phyloP scores from a whole-genome alignment of 2,329 filamentous ascomycete species.

The Colletotrichum cereale region DNA sequence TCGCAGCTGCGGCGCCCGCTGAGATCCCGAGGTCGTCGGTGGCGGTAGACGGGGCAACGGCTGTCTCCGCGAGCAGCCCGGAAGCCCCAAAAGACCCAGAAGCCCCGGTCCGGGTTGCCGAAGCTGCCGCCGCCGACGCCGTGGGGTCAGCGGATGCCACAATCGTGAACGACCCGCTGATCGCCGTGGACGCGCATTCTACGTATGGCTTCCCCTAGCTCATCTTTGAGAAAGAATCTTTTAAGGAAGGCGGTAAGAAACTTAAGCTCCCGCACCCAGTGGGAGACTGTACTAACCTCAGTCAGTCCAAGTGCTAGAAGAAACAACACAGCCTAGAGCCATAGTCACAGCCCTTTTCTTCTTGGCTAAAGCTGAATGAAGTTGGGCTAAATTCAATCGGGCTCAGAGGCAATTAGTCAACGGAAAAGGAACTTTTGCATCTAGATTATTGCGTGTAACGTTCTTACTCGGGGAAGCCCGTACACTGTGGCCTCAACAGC shows the following conservation, averaged over 20 bases:
- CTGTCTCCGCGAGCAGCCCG: background rate
- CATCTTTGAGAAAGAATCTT: background rate
- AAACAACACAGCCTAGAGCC: background rate
- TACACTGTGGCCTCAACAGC: background rate
- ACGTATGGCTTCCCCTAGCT: background rate
- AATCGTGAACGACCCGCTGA: background rate
- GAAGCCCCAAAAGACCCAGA: no score
- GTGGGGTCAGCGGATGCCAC: background rate
- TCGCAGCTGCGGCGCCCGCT: background rate
- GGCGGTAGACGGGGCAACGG: background rate
- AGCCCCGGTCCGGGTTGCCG: background rate
- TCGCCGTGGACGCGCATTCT: background rate
- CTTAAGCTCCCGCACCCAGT: no score
- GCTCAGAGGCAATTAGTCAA: background rate
- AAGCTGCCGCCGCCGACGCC: background rate
- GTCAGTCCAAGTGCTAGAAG: background rate
- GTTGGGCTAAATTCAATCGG: background rate
- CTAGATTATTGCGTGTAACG: background rate
- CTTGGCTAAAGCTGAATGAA: background rate
- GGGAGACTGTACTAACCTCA: background rate
- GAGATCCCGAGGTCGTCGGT: background rate
- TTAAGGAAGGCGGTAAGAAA: no score
- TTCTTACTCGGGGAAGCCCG: background rate
- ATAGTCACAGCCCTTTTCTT: background rate
- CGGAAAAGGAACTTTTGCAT: background rate